Evolutionary conservation across 164 flowering plant species (phyloP), one percentile per base, ranked within the genome.

Genomic region (Santalum album): DNA sequence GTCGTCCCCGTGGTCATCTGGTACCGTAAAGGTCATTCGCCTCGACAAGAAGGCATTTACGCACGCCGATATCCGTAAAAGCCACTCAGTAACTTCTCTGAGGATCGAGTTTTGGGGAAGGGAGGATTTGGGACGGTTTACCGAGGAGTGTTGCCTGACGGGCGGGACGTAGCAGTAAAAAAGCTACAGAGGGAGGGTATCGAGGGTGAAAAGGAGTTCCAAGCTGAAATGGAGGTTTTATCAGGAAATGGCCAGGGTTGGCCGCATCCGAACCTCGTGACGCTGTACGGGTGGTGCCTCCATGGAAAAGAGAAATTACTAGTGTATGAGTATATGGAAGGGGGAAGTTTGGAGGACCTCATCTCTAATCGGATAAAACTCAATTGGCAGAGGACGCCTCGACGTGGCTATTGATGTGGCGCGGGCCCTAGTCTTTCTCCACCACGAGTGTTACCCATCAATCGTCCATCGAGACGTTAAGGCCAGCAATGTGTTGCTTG

Each of bases 381-480:
- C 21, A 64, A 68, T 20, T 85, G 95, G 95, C 49, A 63, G 7
- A 52, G 73, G 51, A n/a, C 76, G 98, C 2, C 17, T 90, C 14
- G 83, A 82, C 10, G 70, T 80, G 2, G 91, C 88, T 0, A 43
- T 75, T 0, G 96, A 79, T 35, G 89, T 90, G 36, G 91, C 91
- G 1, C 75, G 81, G 0, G 98, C 96, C 1, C 59, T 90, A 21
- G 81, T 80, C 1, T 90, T 70, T 39, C 72, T 90, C 1, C 98
- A 90, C 75, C 96, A 90, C 43, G 91, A 90, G 54, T 90, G 96
- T 64, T 77, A 23, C 68, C 95, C 96, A 16, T 36, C 83, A 3
- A 71, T 87, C 12, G 96, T 90, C 15, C 98, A 90, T 60, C 66
- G 98, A 1, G 97, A 90, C 57, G 94, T 90, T 24, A 90, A 90